Conservation (phyloP, 2,329 filamentous ascomycete species). For the Grosmannia clavigera region DNA sequence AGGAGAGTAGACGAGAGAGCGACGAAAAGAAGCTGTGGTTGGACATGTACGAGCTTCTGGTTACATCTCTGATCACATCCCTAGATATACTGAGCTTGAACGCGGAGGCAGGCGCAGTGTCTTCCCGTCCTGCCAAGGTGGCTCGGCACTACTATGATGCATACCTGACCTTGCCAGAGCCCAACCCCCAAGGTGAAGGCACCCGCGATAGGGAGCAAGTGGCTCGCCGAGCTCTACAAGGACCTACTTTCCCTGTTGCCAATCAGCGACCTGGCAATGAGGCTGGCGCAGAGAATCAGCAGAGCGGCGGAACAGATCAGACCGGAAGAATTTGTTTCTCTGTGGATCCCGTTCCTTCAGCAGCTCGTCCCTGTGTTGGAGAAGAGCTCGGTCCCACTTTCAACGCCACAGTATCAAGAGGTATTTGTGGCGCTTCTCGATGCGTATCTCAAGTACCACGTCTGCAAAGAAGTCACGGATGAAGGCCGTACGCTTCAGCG, state of each 20-base stretch:
- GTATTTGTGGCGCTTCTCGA: background rate
- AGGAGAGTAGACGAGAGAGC: background rate
- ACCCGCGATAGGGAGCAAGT: background rate
- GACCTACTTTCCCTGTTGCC: background rate
- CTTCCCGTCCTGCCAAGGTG: background rate
- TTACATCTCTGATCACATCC: background rate
- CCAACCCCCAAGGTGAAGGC: background rate
- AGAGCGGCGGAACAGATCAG: background rate
- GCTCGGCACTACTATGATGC: too few species aligned
- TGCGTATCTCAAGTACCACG: background rate
- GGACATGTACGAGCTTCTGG: background rate
- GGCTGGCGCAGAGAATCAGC: background rate
- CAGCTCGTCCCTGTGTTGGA: background rate
- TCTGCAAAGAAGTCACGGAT: background rate
- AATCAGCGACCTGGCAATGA: background rate
- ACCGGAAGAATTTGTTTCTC: background rate
- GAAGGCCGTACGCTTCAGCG: background rate
- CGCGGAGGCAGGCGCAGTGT: background rate
- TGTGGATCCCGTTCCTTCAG: conserved; percentile 1
- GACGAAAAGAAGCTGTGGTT: background rate
- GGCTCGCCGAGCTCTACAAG: background rate
- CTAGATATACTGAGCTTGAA: background rate
- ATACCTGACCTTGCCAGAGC: background rate
- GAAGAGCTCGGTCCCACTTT: background rate
- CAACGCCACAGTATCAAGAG: background rate